Evolutionary conservation across 2,329 filamentous ascomycete genomes (phyloP), one percentile per base, ranked within the genome.

Genomic region (Neofusicoccum cordaticola): DNA sequence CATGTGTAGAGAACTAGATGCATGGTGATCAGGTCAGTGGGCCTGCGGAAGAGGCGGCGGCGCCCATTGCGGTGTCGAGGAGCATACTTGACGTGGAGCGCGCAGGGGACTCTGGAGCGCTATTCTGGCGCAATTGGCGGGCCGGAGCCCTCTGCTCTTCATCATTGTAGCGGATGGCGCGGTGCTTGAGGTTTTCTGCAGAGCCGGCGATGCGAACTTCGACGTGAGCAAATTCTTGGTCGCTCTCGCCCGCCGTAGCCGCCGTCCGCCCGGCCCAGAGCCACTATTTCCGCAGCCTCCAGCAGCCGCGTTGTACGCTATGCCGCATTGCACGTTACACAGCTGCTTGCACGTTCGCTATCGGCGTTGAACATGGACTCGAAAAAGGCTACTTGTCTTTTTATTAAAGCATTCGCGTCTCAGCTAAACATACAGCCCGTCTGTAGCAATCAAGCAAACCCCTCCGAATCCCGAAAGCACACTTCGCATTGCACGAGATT

Each of bases 121-220:
- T 47, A 47, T 15, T 35, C 56, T 47, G 37, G 53, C 61, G 67
- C 64, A 50, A 65, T 61, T 65, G 64, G 73, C 72, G 66, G 76
- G 71, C 70, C 75, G 77, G 47, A 81, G 70, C 68, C 80, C 80
- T 78, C 80, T 80, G 72, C 79, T 81, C 69, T 80, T 79, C 74
- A 82, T 77, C 81, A 82, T 82, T 65, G 72, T 75, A 72, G 73
- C 70, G 70, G 71, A 73, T 71, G 69, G 42, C 41, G 34, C 48
- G 12, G 63, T 52, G 41, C 47, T 60, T 48, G 47, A 37, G 47
- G 44, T 53, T 57, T 56, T 64, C 39, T 34, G 13, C n/a, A 42
- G 31, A 9, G 42, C 39, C 34, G 62, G 35, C 19, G n/a, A 31
- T 50, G 62, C 52, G 51, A 64, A 58, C 51, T 64, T 64, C 41